Base-by-base conservation (phyloP, 2,329 filamentous ascomycete genomes). In the Podosphaera leucotricha region DNA sequence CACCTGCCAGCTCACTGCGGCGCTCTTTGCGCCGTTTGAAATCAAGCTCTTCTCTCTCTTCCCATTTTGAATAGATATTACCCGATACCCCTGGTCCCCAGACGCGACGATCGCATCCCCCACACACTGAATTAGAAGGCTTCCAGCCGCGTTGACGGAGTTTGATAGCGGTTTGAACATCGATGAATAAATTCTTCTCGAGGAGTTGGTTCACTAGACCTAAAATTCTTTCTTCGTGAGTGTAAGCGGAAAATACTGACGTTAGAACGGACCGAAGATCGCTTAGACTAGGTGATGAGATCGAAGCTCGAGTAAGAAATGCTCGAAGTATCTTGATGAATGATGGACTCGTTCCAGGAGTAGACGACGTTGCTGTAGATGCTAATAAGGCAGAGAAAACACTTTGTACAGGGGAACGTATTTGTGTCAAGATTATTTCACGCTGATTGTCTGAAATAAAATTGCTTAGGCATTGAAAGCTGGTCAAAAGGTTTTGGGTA, bases 201-300 rank as follows among this genome's bases (percentile, higher is more conserved):
- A 98, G 67, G 45, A 98, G 75, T 3, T 79, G 71, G 57, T 87
- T 92, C 0, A 90, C 84, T 2, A 98, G 71, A 1, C 72, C 69
- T 18, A 98, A 69, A 15, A 98, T 81, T 0, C 81, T 86, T 58
- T 87, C 82, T 60, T 98, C 90, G 57, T 95, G 94, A 0, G 85
- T 79, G 58, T 98, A 98, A 0, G 90, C 87, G 0, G 87, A 77
- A 62, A 98, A 95, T 45, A 98, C 87, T 11, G 86, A 90, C 1
- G 75, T 67, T 1, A 98, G 70, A 0, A 95, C 86, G 6, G 73
- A 72, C 38, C 90, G 79, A 2, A 98, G 69, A 57, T 95, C 85
- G 1, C 83, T 78, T 1, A 98, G 67, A 11, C 81, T 92, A 0
- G 90, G 86, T 0, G 85, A 92, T 16, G 78, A 76, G 20, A 73